Base-by-base conservation (phyloP, 179 eudicot species). In the Heliamphora pulchella region DNA sequence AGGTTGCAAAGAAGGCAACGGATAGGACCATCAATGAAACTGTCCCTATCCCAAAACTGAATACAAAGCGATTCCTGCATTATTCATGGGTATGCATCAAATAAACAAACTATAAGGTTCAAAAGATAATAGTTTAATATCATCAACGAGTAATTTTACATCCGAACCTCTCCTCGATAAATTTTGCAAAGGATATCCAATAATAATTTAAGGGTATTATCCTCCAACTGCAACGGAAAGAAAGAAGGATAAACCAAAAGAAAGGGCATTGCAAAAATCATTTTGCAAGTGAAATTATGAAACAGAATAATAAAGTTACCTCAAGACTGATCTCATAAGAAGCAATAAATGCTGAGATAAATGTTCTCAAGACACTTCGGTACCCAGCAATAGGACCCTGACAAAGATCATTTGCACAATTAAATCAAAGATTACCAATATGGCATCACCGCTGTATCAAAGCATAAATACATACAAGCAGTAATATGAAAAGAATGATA, bases 1-100 rank as follows among this genome's bases (percentile, higher is more conserved):
- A 96, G 81, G 87, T 83, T 92, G 83, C 85, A 92, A 58, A 96
- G 97, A 84, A 96, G 94, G 83, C 92, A 87, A 11, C 98, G 93
- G 48, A 96, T 84, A 79, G 99, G 99, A 59, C 97, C 97, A 83
- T 96, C 99, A 81, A 94, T 84, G 77, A 94, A 88, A 86, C 99
- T 94, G 76, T 86, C 89, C 84, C 82, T 91, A 78, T 96, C 99
- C 99, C 98, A 94, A 83, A 96, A 96, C 86, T 96, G 99, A 82
- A 81, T 83, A 78, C 99, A 96, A 78, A 96, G 99, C 18, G 96
- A 91, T 90, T 96, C 99, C 99, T 96, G 92, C 89, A 83, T 18
- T 77, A 85, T 81, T 67, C 50, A 62, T 61, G 54, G 20, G 58
- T 10, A 20, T 17, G 57, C 73, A 13, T 70, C 59, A 31, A 53